Evolutionary conservation across 306 rosid genomes (phyloP).

Genomic region (Astragalus glycyphyllos): DNA sequence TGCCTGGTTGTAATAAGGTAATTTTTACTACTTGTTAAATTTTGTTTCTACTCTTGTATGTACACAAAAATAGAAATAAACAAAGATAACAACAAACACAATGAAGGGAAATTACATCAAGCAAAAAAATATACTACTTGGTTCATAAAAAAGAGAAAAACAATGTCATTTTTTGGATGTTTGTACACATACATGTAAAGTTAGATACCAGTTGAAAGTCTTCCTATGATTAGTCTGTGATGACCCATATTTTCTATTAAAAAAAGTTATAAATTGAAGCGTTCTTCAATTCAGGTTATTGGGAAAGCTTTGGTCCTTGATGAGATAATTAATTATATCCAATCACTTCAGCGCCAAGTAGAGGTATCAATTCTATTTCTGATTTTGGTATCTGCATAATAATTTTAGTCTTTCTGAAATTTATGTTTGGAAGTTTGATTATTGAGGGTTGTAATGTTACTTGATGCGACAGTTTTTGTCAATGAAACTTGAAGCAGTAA

Average conservation of each 20-base stretch:
- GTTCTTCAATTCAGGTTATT: conserved; percentile 79
- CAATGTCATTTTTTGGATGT: too few species aligned
- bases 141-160: too few species aligned
- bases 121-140: too few species aligned
- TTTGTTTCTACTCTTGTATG: not conserved
- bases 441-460: conserved; percentile 15
- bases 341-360: conserved; percentile 89
- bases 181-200: too few species aligned
- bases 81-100: not conserved
- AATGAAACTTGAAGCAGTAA: conserved; percentile 93
- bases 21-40: conserved; percentile 8
- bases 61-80: not conserved
- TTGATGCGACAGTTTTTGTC: conserved; percentile 83
- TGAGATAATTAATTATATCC: conserved; percentile 92
- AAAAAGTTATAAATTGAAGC: too few species aligned
- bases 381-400: conserved; percentile 3
- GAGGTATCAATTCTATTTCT: conserved; percentile 59
- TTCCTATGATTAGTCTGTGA: too few species aligned
- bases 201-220: too few species aligned
- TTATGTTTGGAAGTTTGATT: not conserved
- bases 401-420: not conserved
- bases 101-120: conserved; percentile 10
- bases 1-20: conserved; percentile 97
- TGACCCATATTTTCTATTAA: too few species aligned
- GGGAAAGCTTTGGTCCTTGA: conserved; percentile 97